A percentile compares a stretch with the other conserved stretches of the same genome.
These are phyloP conservation scores for Scorias spongiosa DNA, from an alignment of 2,329 filamentous ascomycete species.

Conservation along the genomic window DNA sequence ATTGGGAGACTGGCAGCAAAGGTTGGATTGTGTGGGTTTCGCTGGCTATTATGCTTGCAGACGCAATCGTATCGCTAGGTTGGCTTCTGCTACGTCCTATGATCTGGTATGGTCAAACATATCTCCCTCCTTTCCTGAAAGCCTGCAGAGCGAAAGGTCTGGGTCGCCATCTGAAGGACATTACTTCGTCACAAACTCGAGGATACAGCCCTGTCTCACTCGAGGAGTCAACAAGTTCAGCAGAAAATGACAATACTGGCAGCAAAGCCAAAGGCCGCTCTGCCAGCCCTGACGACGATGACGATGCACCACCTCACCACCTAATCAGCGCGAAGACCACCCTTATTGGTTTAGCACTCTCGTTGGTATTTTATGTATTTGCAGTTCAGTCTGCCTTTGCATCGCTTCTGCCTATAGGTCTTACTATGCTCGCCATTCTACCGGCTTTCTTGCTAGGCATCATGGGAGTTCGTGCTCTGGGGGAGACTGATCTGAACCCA, in stretches of 20 bases:
- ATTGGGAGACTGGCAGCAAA: slow-evolving; percentile 89
- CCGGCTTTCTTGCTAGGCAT: slow-evolving; percentile 54
- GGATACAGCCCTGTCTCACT: slow-evolving; percentile 21
- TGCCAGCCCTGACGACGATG: slow-evolving; percentile 30
- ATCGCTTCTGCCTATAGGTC: slow-evolving; percentile 60
- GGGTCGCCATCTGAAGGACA: slow-evolving; percentile 17
- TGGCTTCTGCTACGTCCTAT: slow-evolving; percentile 58
- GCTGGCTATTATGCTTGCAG: slow-evolving; percentile 88
- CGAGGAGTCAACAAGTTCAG: slow-evolving; percentile 13
- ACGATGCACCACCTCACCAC: slow-evolving; percentile 73
- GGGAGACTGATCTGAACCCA: slow-evolving; percentile 86
- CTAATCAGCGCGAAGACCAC: slow-evolving; percentile 61
- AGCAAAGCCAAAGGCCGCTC: neutral
- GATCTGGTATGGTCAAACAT: slow-evolving; percentile 30
- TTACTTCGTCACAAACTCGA: slow-evolving; percentile 19
- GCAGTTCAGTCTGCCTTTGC: slow-evolving; percentile 78
- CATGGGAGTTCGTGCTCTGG: slow-evolving; percentile 50
- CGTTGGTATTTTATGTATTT: slow-evolving; percentile 62
- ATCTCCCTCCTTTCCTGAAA: slow-evolving; percentile 20
- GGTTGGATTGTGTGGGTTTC: slow-evolving; percentile 98
- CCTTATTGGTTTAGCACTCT: slow-evolving; percentile 57
- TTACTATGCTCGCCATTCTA: slow-evolving; percentile 71
- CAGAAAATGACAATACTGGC: neutral
- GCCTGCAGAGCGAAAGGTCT: slow-evolving; percentile 15
- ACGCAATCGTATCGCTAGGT: slow-evolving; percentile 75